phyloP scores from a whole-genome alignment of 495 filamentous ascomycete species.

The Xylaria sp. region DNA sequence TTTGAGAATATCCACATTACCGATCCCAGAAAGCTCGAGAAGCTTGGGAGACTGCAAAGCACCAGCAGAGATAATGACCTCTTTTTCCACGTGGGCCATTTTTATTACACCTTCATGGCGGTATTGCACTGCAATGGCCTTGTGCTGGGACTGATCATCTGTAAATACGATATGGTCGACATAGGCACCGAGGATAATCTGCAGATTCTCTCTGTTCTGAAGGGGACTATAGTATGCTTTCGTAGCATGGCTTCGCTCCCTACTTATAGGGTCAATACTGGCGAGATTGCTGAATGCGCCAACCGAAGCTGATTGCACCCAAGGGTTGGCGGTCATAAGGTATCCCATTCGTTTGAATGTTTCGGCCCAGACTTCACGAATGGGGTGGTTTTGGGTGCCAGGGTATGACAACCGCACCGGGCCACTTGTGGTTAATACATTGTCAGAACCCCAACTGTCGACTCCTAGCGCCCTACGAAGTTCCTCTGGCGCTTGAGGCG shows the following conservation, averaged over 20 bases:
- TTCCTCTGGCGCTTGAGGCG: slow-evolving; percentile 38
- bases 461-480: slow-evolving; percentile 29
- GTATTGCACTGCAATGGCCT: slow-evolving; percentile 45
- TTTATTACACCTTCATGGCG: slow-evolving; percentile 38
- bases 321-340: slow-evolving; percentile 40
- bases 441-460: slow-evolving; percentile 38
- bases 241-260: slow-evolving; percentile 46
- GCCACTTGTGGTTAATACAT: slow-evolving; percentile 39
- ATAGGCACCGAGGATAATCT: slow-evolving; percentile 50
- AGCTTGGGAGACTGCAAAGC: slow-evolving; percentile 63
- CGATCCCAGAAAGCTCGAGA: slow-evolving; percentile 63
- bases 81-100: slow-evolving; percentile 49
- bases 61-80: slow-evolving; percentile 64
- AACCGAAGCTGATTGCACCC: slow-evolving; percentile 42
- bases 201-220: slow-evolving; percentile 51
- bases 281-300: slow-evolving; percentile 54
- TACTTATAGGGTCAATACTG: slow-evolving; percentile 51
- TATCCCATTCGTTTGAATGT: slow-evolving; percentile 44
- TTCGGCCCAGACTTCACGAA: slow-evolving; percentile 43
- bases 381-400: slow-evolving; percentile 35
- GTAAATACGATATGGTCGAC: slow-evolving; percentile 52
- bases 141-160: slow-evolving; percentile 18
- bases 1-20: slow-evolving; percentile 51
- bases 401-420: slow-evolving; percentile 50
- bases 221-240: slow-evolving; percentile 45